phyloP scores from a whole-genome alignment of 805 yeast species.

The Starmera dryadoides region DNA sequence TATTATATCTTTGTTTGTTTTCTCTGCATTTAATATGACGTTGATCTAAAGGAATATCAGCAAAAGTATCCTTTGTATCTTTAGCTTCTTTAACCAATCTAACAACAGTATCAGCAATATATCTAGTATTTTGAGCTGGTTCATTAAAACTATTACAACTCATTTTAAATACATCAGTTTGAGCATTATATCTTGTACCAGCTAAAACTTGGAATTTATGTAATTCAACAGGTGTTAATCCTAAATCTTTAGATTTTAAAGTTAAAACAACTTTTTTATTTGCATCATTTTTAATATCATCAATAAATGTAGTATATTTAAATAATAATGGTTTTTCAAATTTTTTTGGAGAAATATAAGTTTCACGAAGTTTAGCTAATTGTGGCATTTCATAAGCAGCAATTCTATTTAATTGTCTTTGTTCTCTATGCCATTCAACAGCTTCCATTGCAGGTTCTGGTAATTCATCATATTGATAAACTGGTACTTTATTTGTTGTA shows the following conservation, averaged over 20 bases:
- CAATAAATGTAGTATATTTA: slow-evolving; percentile 65
- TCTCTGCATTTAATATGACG: slow-evolving; percentile 53
- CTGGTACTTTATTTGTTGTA: slow-evolving; percentile 32
- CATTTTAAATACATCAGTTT: slow-evolving; percentile 53
- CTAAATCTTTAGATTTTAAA: slow-evolving; percentile 46
- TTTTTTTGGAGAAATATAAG: slow-evolving; percentile 47
- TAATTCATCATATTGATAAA: slow-evolving; percentile 56
- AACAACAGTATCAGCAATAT: slow-evolving; percentile 56
- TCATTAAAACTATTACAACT: slow-evolving; percentile 60
- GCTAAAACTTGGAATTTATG: slow-evolving; percentile 78
- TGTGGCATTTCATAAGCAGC: slow-evolving; percentile 92
- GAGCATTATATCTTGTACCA: slow-evolving; percentile 67
- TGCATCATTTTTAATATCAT: slow-evolving; percentile 51
- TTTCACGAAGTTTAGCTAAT: slow-evolving; percentile 66
- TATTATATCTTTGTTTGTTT: slow-evolving; percentile 30
- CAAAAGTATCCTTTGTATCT: slow-evolving; percentile 53
- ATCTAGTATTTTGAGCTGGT: slow-evolving; percentile 81
- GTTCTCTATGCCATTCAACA: slow-evolving; percentile 63
- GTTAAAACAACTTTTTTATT: slow-evolving; percentile 61
- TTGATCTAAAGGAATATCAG: slow-evolving; percentile 75
- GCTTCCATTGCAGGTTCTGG: slow-evolving; percentile 67
- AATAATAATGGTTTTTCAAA: slow-evolving; percentile 51
- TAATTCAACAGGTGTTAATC: slow-evolving; percentile 40
- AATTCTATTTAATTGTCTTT: slow-evolving; percentile 68
- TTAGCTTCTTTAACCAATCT: slow-evolving; percentile 59